A percentile compares a stretch with the other conserved stretches of the same genome.
Conservation (phyloP, 2,329 filamentous ascomycete species). For the Pseudogymnoascus sp. region DNA sequence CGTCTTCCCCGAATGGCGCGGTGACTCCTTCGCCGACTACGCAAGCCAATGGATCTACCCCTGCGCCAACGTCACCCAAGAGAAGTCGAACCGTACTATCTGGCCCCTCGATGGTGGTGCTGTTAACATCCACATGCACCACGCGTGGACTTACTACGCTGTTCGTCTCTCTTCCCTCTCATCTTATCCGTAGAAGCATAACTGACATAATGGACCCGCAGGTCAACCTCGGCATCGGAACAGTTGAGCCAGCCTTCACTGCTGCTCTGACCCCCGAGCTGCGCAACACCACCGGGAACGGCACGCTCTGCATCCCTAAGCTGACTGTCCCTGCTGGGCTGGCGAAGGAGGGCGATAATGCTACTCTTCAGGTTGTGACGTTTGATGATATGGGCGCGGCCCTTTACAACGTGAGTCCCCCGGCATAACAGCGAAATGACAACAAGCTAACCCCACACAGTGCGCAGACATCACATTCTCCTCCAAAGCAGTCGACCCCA, state of each 20-base stretch:
- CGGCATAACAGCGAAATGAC: not conserved
- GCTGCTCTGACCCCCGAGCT: constrained; percentile 52
- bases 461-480: constrained; percentile 68
- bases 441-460: constrained; percentile 30
- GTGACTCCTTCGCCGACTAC: constrained; percentile 33
- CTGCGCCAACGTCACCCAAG: constrained; percentile 38
- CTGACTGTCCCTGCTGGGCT: constrained; percentile 44
- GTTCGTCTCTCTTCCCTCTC: not conserved
- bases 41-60: constrained; percentile 28
- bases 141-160: constrained; percentile 37
- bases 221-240: constrained; percentile 43
- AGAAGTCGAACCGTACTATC: constrained; percentile 35
- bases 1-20: constrained; percentile 42
- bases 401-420: constrained; percentile 52
- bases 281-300: constrained; percentile 50
- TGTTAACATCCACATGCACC: constrained; percentile 42
- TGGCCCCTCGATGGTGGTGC: constrained; percentile 41
- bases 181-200: not conserved
- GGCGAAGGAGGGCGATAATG: constrained; percentile 50
- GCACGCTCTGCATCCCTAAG: constrained; percentile 56
- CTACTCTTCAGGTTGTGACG: constrained; percentile 61
- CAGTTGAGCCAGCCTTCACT: constrained; percentile 55
- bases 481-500: constrained; percentile 37
- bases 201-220: not conserved
- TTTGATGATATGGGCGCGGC: constrained; percentile 48